A percentile compares a stretch with the other conserved stretches of the same genome.
phyloP scores from a whole-genome alignment of 495 filamentous ascomycete genomes.

The Opeltia flavorubescens region DNA sequence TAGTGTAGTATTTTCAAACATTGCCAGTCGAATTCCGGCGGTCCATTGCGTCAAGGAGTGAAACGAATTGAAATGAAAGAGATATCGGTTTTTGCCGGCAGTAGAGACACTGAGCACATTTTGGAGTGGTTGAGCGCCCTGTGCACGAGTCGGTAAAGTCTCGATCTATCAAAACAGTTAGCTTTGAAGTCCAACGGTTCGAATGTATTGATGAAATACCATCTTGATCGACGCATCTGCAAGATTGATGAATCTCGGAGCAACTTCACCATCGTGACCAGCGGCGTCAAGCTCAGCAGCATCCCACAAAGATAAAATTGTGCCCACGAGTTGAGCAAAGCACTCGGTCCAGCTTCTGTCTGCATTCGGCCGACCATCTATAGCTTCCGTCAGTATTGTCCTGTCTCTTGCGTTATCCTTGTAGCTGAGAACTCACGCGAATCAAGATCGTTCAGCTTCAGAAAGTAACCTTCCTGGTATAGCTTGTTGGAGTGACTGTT shows the following conservation, averaged over 20 bases:
- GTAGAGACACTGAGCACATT: conserved; percentile 94
- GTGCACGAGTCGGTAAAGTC: conserved; percentile 65
- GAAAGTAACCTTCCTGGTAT: conserved; percentile 93
- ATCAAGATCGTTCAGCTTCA: conserved; percentile 91
- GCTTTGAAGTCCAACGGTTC: background rate
- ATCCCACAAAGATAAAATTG: conserved; percentile 91
- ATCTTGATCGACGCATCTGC: conserved; percentile 96
- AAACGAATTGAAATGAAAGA: conserved; percentile 89
- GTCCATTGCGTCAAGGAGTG: conserved; percentile 95
- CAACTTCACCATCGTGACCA: conserved; percentile 66
- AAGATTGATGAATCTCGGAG: conserved; percentile 92
- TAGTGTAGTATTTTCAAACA: conserved; percentile 86
- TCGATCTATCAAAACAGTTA: conserved; percentile 50
- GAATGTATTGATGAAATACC: conserved; percentile 34
- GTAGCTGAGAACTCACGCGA: conserved; percentile 48
- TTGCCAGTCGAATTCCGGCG: conserved; percentile 79
- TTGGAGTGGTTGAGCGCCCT: conserved; percentile 62
- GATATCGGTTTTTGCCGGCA: conserved; percentile 85
- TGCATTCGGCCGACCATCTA: conserved; percentile 72
- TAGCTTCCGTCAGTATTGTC: conserved; percentile 6
- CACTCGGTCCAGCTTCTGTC: conserved; percentile 94
- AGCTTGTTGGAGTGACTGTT: conserved; percentile 94
- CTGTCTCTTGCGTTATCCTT: conserved; percentile 4
- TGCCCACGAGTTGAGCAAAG: conserved; percentile 92
- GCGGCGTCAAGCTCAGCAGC: conserved; percentile 83